Conservation (phyloP, 2,329 filamentous ascomycete genomes). For the Colletotrichum chlorophyti region DNA sequence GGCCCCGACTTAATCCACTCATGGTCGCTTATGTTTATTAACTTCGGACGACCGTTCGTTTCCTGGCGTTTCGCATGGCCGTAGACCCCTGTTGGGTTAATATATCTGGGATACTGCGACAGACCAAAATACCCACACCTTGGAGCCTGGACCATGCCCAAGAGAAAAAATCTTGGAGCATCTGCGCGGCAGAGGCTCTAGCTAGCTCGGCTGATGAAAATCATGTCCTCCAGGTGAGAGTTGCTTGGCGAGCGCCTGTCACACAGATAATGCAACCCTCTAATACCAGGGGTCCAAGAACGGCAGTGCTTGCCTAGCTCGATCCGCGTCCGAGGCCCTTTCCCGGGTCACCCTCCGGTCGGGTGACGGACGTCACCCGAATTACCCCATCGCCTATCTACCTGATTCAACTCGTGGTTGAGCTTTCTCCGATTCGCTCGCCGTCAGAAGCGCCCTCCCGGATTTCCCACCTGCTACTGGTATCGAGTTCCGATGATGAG, state of each 20-base stretch:
- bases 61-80: conserved; percentile 15
- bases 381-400: background rate
- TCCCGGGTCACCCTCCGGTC: background rate
- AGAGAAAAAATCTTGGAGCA: background rate
- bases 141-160: background rate
- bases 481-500: background rate
- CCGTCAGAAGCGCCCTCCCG: too few species aligned
- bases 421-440: background rate
- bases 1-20: conserved; percentile 12
- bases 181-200: too few species aligned
- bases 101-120: conserved; percentile 2
- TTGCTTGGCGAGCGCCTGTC: background rate
- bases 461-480: background rate
- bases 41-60: conserved; percentile 26
- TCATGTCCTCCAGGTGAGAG: background rate
- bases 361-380: conserved; percentile 21
- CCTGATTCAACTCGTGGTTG: conserved; percentile 1
- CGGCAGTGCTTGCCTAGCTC: conserved; percentile 10
- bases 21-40: background rate
- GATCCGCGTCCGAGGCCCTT: background rate
- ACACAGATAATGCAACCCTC: background rate
- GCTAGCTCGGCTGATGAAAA: background rate
- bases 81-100: conserved; percentile 3
- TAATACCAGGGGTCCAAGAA: background rate
- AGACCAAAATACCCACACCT: background rate